phyloP scores from a whole-genome alignment of 1,284 basidiomycete genomes.

The Fomitopsis schrenkii region DNA sequence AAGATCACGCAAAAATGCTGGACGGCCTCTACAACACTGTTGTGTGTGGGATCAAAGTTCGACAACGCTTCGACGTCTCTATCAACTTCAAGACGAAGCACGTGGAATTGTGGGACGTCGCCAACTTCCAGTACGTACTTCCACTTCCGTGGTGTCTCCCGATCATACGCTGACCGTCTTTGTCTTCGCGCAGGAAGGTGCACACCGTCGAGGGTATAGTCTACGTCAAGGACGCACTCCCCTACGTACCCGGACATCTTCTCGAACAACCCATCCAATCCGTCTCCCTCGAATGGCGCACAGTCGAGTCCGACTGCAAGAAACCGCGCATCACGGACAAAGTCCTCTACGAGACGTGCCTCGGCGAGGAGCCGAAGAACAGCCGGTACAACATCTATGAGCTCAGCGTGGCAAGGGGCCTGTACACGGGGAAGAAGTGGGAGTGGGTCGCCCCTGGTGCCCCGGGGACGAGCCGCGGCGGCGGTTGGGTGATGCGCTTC shows the following conservation, averaged over 20 bases:
- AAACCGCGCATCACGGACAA: too few species aligned
- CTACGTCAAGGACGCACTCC: slow-evolving; percentile 11
- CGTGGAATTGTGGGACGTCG: slow-evolving; percentile 4
- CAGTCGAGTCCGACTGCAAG: background rate
- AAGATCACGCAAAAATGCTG: too few species aligned
- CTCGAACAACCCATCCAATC: slow-evolving; percentile 9
- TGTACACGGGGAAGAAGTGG: slow-evolving; percentile 12
- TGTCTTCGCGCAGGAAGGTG: slow-evolving; percentile 4
- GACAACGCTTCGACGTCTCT: slow-evolving; percentile 2
- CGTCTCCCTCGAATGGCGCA: slow-evolving; percentile 14
- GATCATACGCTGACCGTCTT: background rate
- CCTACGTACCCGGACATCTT: slow-evolving; percentile 8
- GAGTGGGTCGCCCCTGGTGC: slow-evolving; percentile 3
- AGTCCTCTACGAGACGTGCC: background rate
- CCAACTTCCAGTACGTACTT: background rate
- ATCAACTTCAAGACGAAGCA: background rate
- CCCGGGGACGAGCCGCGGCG: slow-evolving; percentile 8
- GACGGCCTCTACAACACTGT: background rate
- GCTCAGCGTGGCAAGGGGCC: slow-evolving; percentile 7
- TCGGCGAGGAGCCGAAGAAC: background rate
- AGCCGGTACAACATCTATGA: background rate
- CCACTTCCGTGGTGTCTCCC: background rate
- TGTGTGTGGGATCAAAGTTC: background rate
- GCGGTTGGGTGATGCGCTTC: slow-evolving; percentile 16
- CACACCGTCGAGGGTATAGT: slow-evolving; percentile 16